A percentile compares a stretch with the other conserved stretches of the same genome.
phyloP scores from a whole-genome alignment of 176 grass and related monocot genomes.

The Miscanthus lutarioriparius region DNA sequence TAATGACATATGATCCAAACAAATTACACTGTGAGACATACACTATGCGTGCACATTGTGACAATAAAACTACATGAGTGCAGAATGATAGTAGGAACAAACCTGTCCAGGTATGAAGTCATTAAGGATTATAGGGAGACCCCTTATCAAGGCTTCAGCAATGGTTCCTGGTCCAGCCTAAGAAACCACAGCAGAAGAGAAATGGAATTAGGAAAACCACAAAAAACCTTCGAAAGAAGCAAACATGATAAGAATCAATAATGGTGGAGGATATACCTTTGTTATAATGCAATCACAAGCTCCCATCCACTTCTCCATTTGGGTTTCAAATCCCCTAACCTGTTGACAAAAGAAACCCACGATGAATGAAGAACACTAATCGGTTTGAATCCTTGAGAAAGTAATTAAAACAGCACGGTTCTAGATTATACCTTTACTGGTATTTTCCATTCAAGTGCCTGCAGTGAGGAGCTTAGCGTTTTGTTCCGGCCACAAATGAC shows the following conservation, averaged over 20 bases:
- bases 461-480: slow-evolving; percentile 69
- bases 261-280: slow-evolving; percentile 56
- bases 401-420: not conserved
- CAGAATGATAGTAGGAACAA: not conserved
- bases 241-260: slow-evolving; percentile 4
- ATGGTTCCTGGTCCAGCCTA: slow-evolving; percentile 98
- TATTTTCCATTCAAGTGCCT: slow-evolving; percentile 81
- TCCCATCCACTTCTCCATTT: slow-evolving; percentile 99
- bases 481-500: slow-evolving; percentile 96
- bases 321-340: slow-evolving; percentile 95
- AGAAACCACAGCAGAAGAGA: slow-evolving; percentile 22
- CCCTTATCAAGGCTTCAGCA: slow-evolving; percentile 98
- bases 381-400: not conserved
- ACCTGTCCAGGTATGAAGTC: slow-evolving; percentile 99
- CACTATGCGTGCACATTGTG: not conserved
- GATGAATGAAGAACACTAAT: not conserved
- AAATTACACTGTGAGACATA: not conserved
- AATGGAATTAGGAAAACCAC: not conserved
- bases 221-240: not conserved
- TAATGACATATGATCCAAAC: not conserved
- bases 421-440: slow-evolving; percentile 76
- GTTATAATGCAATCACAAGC: slow-evolving; percentile 99
- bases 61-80: not conserved
- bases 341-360: slow-evolving; percentile 30
- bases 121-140: slow-evolving; percentile 96